These are phyloP conservation scores for Trypanosoma rangeli DNA, from an alignment of 208 protist species.

Conservation along the genomic window DNA sequence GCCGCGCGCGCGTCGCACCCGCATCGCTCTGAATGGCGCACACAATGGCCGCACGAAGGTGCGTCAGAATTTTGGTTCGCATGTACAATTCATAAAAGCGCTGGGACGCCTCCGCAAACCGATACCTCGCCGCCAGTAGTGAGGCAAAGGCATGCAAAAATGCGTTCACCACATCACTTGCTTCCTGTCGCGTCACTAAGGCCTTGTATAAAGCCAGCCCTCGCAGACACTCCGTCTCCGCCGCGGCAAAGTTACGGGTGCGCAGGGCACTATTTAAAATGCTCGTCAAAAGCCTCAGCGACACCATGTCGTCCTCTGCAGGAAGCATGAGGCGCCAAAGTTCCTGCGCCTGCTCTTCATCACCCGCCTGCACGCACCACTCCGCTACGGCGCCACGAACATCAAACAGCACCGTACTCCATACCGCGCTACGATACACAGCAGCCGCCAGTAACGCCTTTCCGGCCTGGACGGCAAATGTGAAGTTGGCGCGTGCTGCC, in stretches of 20 bases:
- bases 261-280: conserved; percentile 72
- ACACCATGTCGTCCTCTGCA: conserved; percentile 29
- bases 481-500: neutral
- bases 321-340: conserved; percentile 29
- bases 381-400: conserved; percentile 25
- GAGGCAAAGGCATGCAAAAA: conserved; percentile 70
- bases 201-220: conserved; percentile 45
- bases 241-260: conserved; percentile 59
- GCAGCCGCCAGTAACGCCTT: neutral
- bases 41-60: conserved; percentile 71
- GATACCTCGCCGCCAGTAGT: conserved; percentile 50
- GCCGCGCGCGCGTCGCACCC: conserved; percentile 77
- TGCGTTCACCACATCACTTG: conserved; percentile 38
- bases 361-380: conserved; percentile 26
- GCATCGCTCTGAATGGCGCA: conserved; percentile 91
- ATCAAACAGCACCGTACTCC: conserved; percentile 17
- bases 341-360: conserved; percentile 27
- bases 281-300: conserved; percentile 73
- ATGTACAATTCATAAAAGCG: conserved; percentile 86
- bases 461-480: conserved; percentile 16
- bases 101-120: conserved; percentile 85
- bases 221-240: conserved; percentile 76
- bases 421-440: conserved; percentile 14
- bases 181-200: conserved; percentile 43
- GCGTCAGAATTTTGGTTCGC: conserved; percentile 33